These are phyloP conservation scores for Ophiostoma perfectum DNA, from an alignment of 2,329 filamentous ascomycete genomes.

Conservation along the genomic window DNA sequence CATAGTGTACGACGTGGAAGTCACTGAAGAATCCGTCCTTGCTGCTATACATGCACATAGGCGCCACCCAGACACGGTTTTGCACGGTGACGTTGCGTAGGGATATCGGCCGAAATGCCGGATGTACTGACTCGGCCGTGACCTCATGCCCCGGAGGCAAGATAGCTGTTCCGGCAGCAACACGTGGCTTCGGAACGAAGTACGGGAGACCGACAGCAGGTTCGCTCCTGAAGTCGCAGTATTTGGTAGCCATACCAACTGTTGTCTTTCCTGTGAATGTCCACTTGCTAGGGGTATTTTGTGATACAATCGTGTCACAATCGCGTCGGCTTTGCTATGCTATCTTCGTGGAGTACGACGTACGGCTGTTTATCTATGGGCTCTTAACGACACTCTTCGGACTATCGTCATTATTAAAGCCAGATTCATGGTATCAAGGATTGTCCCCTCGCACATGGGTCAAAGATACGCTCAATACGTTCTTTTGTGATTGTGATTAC, in stretches of 20 bases:
- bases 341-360: too few relatives aligned
- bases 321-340: too few relatives aligned
- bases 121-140: neutral
- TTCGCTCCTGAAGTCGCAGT: neutral
- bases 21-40: constrained; percentile 39
- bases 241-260: neutral
- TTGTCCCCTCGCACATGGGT: neutral
- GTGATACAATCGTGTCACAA: neutral
- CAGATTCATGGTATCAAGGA: too few relatives aligned
- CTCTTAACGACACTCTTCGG: too few relatives aligned
- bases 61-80: constrained; percentile 44
- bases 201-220: constrained; percentile 1
- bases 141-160: neutral
- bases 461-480: neutral
- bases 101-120: neutral
- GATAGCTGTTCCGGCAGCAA: neutral
- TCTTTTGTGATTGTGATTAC: neutral
- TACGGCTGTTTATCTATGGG: too few relatives aligned
- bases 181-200: constrained; percentile 4
- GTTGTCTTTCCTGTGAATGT: neutral
- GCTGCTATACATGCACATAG: constrained; percentile 46
- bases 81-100: constrained; percentile 31
- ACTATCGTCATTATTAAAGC: too few relatives aligned
- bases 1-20: constrained; percentile 41
- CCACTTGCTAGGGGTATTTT: neutral